These are phyloP conservation scores for Leccinum fuscescens DNA, from an alignment of 1,284 basidiomycete species.

Conservation along the genomic window DNA sequence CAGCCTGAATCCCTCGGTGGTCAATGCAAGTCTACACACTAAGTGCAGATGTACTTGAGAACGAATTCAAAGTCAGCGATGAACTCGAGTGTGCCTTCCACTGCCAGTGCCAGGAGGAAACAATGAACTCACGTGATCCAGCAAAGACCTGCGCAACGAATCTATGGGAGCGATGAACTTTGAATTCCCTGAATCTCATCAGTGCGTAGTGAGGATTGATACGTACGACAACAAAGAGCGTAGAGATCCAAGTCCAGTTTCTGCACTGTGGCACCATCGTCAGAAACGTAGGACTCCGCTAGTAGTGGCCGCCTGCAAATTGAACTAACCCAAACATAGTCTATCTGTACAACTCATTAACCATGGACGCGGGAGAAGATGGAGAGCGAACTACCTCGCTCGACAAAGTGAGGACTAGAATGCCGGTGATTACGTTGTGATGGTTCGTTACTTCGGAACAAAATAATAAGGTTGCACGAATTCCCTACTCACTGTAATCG, in stretches of 20 bases:
- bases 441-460: neutral
- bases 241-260: slow-evolving; percentile 18
- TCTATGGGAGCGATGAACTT: slow-evolving; percentile 1
- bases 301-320: neutral
- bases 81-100: neutral
- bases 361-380: too few species aligned
- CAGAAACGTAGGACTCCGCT: neutral
- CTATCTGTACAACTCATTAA: neutral
- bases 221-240: slow-evolving; percentile 17
- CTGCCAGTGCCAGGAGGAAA: neutral
- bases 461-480: neutral
- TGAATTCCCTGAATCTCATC: neutral
- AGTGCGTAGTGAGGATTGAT: neutral
- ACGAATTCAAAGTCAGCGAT: neutral
- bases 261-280: slow-evolving; percentile 3
- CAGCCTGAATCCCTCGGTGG: neutral
- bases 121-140: slow-evolving; percentile 8
- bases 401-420: slow-evolving; percentile 3
- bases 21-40: neutral
- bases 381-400: neutral
- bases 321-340: slow-evolving; percentile 15
- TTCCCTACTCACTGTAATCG: slow-evolving; percentile 1
- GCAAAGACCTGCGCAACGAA: slow-evolving; percentile 20
- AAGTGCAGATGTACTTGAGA: slow-evolving; percentile 2
- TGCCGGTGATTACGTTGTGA: neutral